Base-by-base conservation (phyloP, 1,139 yeast genomes). In the Blastobotrys serpentis region DNA sequence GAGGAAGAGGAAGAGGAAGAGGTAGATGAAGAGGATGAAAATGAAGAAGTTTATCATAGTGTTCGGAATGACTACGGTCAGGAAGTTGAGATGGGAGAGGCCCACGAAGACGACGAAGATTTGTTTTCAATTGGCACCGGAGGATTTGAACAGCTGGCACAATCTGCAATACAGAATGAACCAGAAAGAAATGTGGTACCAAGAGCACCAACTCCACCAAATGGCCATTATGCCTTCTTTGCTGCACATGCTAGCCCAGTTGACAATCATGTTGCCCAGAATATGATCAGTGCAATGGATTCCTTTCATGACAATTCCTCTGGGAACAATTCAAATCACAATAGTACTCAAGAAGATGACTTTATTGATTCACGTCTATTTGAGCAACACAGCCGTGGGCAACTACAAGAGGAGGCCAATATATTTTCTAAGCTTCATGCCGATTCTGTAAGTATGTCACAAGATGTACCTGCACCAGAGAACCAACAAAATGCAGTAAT, bases 251-350 rank as follows among this genome's bases (percentile, higher is more conserved):
- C 22, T 11, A 21, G 25, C 11, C 29, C 21, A 17, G 19, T 36
- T 8, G 30, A 38, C 14, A 22, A 25, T 32, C 36, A 44, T 21
- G 29, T 44, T 3, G 30, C 42, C 6, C 44, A 44, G 23, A 37
- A 26, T 25, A 44, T 44, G 50, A 44, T 42, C 13, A 32, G 33
- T 22, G 42, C 33, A 18, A 32, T 36, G 40, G 22, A 36, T 18
- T 36, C 40, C 5, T 36, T 36, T 18, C 40, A 36, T 18, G 11
- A 18, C 6, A 21, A 7, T 33, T 7, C 7, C 7, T 11, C 38
- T n/a, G n/a, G n/a, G n/a, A n/a, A n/a, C n/a, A n/a, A n/a, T n/a
- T n/a, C n/a, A n/a, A n/a, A n/a, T n/a, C n/a, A n/a, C n/a, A n/a
- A n/a, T n/a, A n/a, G n/a, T n/a, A n/a, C n/a, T n/a, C n/a, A 29